Evolutionary conservation across 306 rosid species (phyloP).

Genomic region (Begonia peltatifolia): DNA sequence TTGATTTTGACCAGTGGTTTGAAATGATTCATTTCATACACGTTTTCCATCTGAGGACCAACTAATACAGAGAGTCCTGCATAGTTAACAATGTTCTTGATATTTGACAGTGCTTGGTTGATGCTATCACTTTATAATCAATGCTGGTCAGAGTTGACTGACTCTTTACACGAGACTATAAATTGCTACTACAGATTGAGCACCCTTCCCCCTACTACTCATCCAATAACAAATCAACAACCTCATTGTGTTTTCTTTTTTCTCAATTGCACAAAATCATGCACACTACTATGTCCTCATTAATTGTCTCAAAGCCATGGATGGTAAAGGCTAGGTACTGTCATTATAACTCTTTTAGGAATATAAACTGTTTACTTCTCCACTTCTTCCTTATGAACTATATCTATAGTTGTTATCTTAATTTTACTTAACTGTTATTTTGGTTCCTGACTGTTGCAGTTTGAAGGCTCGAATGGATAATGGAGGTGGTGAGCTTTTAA

Average conservation of each 20-base stretch:
- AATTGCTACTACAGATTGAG: not conserved
- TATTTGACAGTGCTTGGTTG: slow-evolving; percentile 2
- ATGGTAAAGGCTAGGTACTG: slow-evolving; percentile 30
- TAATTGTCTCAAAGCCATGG: slow-evolving; percentile 22
- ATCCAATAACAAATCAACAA: slow-evolving; percentile 14
- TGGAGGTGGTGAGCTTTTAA: slow-evolving; percentile 26
- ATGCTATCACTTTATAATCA: not conserved
- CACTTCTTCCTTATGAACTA: not conserved
- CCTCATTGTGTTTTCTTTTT: slow-evolving; percentile 10
- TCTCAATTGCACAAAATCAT: slow-evolving; percentile 11
- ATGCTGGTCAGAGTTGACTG: slow-evolving; percentile 7
- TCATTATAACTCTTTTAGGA: slow-evolving; percentile 1
- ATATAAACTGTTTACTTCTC: not conserved
- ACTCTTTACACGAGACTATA: slow-evolving; percentile 5
- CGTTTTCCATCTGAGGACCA: slow-evolving; percentile 10
- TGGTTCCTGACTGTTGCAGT: slow-evolving; percentile 7
- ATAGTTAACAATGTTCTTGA: slow-evolving; percentile 1
- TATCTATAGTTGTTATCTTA: not conserved
- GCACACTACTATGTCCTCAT: slow-evolving; percentile 15
- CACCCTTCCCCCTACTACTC: slow-evolving; percentile 7
- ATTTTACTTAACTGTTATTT: slow-evolving; percentile 6
- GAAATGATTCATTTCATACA: slow-evolving; percentile 10
- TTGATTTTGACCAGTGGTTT: not conserved
- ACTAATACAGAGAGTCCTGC: slow-evolving; percentile 1
- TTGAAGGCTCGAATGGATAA: slow-evolving; percentile 18